Conservation (phyloP, 306 rosid genomes). For the Biancaea sappan region DNA sequence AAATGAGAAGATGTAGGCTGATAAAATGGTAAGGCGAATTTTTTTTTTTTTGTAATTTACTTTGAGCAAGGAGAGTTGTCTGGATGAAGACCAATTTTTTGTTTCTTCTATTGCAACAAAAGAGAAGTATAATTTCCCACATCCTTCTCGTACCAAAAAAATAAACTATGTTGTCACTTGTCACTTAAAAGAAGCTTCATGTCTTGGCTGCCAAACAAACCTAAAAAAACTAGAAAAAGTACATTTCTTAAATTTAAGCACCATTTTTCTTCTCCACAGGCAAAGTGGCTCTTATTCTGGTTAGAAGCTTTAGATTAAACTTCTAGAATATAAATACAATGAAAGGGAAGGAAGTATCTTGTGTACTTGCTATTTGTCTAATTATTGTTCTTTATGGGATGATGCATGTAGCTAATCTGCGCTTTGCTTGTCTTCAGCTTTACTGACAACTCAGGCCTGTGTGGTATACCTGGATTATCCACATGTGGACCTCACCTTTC, state of each 20-base stretch:
- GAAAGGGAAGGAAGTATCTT: not conserved
- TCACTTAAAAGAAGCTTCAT: not conserved
- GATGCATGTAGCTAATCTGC: constrained; percentile 24
- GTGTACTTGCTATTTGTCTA: constrained; percentile 19
- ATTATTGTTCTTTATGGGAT: not conserved
- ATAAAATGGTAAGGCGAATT: no score
- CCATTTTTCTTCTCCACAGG: not conserved
- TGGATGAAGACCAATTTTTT: no score
- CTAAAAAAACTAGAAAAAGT: not conserved
- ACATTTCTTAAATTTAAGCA: not conserved
- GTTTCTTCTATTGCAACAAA: no score
- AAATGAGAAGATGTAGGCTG: no score
- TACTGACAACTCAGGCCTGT: constrained; percentile 86
- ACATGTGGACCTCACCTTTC: constrained; percentile 80
- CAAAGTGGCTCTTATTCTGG: not conserved
- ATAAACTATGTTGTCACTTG: no score
- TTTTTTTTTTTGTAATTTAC: no score
- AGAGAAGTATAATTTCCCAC: no score
- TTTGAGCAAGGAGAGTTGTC: no score
- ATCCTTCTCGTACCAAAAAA: no score
- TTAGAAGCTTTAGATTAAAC: constrained; percentile 15
- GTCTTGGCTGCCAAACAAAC: not conserved
- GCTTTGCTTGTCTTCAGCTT: constrained; percentile 59
- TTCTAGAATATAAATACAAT: constrained; percentile 7
- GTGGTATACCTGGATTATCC: constrained; percentile 91